phyloP scores from a whole-genome alignment of 2,329 filamentous ascomycete species.

The Tolypocladium capitatum region DNA sequence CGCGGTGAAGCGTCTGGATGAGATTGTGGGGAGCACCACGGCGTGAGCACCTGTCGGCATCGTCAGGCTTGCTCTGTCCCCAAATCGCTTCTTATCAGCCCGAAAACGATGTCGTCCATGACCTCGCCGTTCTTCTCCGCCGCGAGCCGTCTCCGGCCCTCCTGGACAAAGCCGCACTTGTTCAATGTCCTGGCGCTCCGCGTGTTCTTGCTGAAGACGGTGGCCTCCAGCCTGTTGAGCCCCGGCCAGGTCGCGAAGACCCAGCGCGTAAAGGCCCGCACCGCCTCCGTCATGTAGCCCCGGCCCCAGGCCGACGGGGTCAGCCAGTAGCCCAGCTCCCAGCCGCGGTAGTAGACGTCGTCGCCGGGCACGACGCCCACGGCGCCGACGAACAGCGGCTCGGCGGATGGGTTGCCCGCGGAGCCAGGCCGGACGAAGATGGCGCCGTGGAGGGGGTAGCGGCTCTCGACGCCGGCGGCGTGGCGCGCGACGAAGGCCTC shows the following conservation, averaged over 20 bases:
- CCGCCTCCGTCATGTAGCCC: slow-evolving; percentile 29
- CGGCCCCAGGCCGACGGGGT: slow-evolving; percentile 28
- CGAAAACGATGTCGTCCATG: slow-evolving; percentile 23
- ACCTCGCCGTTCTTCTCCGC: slow-evolving; percentile 27
- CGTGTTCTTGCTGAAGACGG: slow-evolving; percentile 23
- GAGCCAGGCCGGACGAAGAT: slow-evolving; percentile 19
- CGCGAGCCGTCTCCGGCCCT: slow-evolving; percentile 29
- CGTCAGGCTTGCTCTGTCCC: not conserved
- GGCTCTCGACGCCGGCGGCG: slow-evolving; percentile 6
- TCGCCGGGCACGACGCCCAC: slow-evolving; percentile 23
- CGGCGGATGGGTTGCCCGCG: slow-evolving; percentile 12
- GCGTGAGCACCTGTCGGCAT: no score
- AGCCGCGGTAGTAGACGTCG: slow-evolving; percentile 27
- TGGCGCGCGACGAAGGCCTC: slow-evolving; percentile 19
- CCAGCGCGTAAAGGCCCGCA: slow-evolving; percentile 26
- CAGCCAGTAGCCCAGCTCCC: slow-evolving; percentile 38
- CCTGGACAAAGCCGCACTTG: slow-evolving; percentile 18
- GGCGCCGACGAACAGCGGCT: slow-evolving; percentile 22
- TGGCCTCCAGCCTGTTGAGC: slow-evolving; percentile 13
- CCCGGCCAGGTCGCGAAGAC: slow-evolving; percentile 27
- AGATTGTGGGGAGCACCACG: slow-evolving; percentile 4
- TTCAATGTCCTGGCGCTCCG: slow-evolving; percentile 28
- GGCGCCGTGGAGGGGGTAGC: slow-evolving; percentile 18
- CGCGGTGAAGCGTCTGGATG: slow-evolving; percentile 12
- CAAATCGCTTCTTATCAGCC: slow-evolving; percentile 24